Percentiles rank a stretch among this genome's conserved stretches.
Evolutionary conservation across 139 green algal species (phyloP).

Genomic region (Pycnococcus provasolii): DNA sequence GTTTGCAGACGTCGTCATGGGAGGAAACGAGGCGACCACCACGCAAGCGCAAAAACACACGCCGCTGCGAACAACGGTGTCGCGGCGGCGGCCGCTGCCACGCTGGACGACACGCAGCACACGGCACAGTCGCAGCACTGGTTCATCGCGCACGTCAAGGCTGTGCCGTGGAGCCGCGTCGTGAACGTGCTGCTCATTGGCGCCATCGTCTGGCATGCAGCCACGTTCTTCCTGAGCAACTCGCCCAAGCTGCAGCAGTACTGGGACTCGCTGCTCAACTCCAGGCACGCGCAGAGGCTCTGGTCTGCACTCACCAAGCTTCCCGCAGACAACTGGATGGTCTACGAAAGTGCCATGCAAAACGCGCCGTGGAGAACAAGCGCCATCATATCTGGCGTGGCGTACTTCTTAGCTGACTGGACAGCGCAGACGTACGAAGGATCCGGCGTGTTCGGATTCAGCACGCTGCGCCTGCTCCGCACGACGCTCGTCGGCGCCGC

Average conservation of each 20-base stretch:
- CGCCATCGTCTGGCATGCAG: not conserved
- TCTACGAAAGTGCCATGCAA: not conserved
- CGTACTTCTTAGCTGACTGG: slow-evolving; percentile 3
- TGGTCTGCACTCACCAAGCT: not conserved
- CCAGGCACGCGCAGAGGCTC: not conserved
- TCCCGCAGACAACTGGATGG: not conserved
- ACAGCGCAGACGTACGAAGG: not conserved
- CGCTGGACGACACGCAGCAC: no score
- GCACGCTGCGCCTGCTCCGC: not conserved
- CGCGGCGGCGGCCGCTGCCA: no score
- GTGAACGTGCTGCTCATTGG: not conserved
- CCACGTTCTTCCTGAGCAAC: not conserved
- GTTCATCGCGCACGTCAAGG: no score
- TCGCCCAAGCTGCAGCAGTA: not conserved
- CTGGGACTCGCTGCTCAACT: not conserved
- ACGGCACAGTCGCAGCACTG: no score
- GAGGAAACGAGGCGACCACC: no score
- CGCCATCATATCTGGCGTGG: slow-evolving; percentile 2
- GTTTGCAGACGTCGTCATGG: no score
- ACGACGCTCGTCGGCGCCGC: not conserved
- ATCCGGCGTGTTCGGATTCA: not conserved
- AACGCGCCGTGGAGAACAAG: not conserved
- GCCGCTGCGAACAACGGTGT: no score
- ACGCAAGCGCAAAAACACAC: no score
- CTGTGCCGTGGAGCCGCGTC: no score